phyloP scores from a whole-genome alignment of 2,329 filamentous ascomycete species.

The Penicillium vulpinum region DNA sequence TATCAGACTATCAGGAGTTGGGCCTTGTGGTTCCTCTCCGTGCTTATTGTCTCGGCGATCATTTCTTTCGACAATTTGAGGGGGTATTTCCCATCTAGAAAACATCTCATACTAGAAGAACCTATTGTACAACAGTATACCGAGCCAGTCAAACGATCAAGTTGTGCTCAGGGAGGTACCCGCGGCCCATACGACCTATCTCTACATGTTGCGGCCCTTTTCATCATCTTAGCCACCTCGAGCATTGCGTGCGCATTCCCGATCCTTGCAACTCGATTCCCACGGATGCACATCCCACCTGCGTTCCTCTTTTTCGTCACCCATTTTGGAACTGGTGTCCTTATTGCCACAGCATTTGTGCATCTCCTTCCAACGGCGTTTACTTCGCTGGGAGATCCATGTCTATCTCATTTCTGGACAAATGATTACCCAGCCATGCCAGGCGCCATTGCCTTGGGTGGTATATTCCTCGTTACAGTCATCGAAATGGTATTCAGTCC shows the following conservation, averaged over 20 bases:
- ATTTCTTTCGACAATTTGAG: conserved; percentile 23
- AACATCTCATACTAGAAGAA: background rate
- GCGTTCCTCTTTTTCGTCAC: conserved; percentile 51
- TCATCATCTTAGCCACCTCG: conserved; percentile 59
- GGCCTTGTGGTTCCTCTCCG: conserved; percentile 29
- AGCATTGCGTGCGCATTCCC: conserved; percentile 65
- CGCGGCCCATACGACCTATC: conserved; percentile 58
- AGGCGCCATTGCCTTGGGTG: conserved; percentile 48
- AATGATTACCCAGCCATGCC: conserved; percentile 50
- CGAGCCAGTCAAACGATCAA: conserved; percentile 18
- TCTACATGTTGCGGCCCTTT: conserved; percentile 64
- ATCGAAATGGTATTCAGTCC: conserved; percentile 59
- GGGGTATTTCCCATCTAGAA: conserved; percentile 7
- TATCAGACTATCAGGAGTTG: conserved; percentile 22
- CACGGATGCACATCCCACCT: conserved; percentile 58
- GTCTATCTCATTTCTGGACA: conserved; percentile 51
- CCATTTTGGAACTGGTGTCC: conserved; percentile 78
- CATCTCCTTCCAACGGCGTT: conserved; percentile 72
- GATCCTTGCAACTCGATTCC: conserved; percentile 61
- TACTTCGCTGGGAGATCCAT: conserved; percentile 48
- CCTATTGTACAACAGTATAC: conserved; percentile 1
- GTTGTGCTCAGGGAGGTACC: conserved; percentile 29
- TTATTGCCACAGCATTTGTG: conserved; percentile 84
- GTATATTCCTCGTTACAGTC: conserved; percentile 49
- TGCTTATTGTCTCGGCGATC: conserved; percentile 23